Evolutionary conservation across 257 asterid genomes (phyloP).

Genomic region (Salvia splendens): DNA sequence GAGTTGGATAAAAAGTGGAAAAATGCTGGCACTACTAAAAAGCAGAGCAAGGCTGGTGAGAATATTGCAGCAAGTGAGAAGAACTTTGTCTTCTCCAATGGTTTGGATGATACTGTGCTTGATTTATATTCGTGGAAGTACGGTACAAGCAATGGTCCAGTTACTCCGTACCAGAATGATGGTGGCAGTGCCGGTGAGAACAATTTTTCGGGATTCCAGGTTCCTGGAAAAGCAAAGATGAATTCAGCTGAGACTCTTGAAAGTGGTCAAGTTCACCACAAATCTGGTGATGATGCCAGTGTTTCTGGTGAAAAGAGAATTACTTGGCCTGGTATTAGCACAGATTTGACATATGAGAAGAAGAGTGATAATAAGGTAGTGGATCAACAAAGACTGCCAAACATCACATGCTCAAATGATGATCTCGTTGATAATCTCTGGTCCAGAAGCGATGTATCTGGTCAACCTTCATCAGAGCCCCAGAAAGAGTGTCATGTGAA

Average conservation of each 20-base stretch:
- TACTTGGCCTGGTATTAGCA: conserved; percentile 50
- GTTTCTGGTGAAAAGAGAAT: conserved; percentile 56
- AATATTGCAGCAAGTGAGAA: conserved; percentile 57
- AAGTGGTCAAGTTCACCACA: conserved; percentile 42
- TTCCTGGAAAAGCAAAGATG: conserved; percentile 48
- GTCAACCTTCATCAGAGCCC: conserved; percentile 46
- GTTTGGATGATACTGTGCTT: conserved; percentile 60
- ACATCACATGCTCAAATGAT: conserved; percentile 47
- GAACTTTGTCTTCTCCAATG: conserved; percentile 56
- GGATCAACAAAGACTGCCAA: conserved; percentile 44
- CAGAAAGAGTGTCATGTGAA: conserved; percentile 71
- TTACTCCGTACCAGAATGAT: conserved; percentile 50
- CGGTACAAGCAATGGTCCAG: conserved; percentile 51
- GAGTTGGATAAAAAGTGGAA: conserved; percentile 63
- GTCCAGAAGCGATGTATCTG: conserved; percentile 51
- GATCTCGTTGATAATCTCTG: conserved; percentile 48
- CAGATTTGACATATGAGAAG: conserved; percentile 45
- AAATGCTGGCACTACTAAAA: conserved; percentile 45
- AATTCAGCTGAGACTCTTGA: conserved; percentile 46
- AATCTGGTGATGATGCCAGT: conserved; percentile 47
- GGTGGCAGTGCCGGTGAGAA: conserved; percentile 35
- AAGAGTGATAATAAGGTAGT: conserved; percentile 57
- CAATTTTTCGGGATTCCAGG: conserved; percentile 59
- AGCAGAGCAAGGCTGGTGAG: conserved; percentile 51
- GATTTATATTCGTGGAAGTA: conserved; percentile 66